Evolutionary conservation across 345 rosid genomes (phyloP), one percentile per base, ranked within the genome.

Genomic region (Abelmoschus esculentus): DNA sequence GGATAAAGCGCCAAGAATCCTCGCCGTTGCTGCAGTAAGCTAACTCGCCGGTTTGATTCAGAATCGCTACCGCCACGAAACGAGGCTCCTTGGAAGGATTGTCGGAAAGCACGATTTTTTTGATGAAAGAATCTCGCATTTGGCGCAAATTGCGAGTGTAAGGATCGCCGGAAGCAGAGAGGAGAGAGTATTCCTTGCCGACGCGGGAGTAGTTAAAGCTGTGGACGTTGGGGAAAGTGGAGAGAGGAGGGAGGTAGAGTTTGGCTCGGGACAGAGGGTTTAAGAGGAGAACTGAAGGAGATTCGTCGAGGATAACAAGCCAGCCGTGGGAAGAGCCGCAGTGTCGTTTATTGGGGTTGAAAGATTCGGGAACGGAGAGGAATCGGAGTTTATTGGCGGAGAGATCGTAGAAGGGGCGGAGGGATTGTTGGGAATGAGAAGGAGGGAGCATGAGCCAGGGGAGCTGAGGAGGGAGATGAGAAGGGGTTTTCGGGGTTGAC

Each of bases 271-370:
- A 64, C 58, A 88, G 69, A 1, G 90, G 90, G 65, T 86, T 88
- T 5, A 83, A 55, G 67, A 83, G 84, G 66, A 72, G 65, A 40
- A 87, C 10, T 4, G 61, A 2, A 0, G 88, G 92, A 28, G 82
- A 56, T 32, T 84, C 85, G 56, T 84, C 88, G 70, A 86, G 82
- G 70, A 86, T 55, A 1, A 74, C 42, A 61, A 86, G 78, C 88
- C 90, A 87, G 69, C 90, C 90, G 68, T 82, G 79, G 68, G 88
- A 87, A 38, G 92, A 87, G 49, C 90, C 86, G 67, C 86, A 79
- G 64, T 60, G 80, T 76, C 88, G 86, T 13, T 70, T 73, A 70
- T 49, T 46, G 1, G 69, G 60, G 42, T 55, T 70, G 70, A 79
- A 75, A 36, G 72, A 73, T 8, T 81, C 84, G 0, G 82, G 80